Conservation (phyloP, 805 yeast genomes). For the Candida nonsorbophila region DNA sequence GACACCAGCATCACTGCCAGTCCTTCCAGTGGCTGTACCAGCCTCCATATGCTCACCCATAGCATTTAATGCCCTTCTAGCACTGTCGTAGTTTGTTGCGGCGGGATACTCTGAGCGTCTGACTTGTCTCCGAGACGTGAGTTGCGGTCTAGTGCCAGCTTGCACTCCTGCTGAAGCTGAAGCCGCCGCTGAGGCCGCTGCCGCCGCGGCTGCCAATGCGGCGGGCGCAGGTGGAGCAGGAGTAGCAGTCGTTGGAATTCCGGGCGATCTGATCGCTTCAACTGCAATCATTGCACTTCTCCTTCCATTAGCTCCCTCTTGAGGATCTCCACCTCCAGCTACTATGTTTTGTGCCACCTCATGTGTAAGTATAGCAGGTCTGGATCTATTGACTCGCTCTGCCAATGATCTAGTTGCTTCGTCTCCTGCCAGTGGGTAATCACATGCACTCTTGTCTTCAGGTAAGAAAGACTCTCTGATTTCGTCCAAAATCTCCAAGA, state of each 20-base stretch:
- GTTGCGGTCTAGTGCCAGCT: not conserved
- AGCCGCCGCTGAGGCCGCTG: too few species aligned
- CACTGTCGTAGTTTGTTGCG: not conserved
- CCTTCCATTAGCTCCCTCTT: too few species aligned
- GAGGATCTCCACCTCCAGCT: conserved; percentile 17
- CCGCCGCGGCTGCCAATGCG: too few species aligned
- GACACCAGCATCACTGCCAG: too few species aligned
- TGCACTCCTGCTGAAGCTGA: not conserved
- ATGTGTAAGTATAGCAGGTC: conserved; percentile 33
- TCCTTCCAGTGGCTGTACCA: too few species aligned
- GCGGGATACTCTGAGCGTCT: not conserved
- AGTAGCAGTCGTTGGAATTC: too few species aligned
- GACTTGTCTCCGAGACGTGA: not conserved
- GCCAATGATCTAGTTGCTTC: conserved; percentile 20
- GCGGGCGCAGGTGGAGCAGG: too few species aligned
- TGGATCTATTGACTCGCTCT: conserved; percentile 21
- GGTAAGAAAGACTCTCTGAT: conserved; percentile 3
- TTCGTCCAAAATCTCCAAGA: conserved; percentile 1
- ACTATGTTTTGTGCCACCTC: conserved; percentile 32
- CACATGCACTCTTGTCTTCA: conserved; percentile 19
- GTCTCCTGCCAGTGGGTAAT: conserved; percentile 19
- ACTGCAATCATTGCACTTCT: too few species aligned
- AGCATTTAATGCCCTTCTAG: not conserved
- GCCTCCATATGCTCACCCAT: too few species aligned
- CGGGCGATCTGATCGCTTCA: too few species aligned